A percentile compares a stretch with the other conserved stretches of the same genome.
phyloP scores from a whole-genome alignment of 345 rosid genomes.

The Tarenaya hassleriana region DNA sequence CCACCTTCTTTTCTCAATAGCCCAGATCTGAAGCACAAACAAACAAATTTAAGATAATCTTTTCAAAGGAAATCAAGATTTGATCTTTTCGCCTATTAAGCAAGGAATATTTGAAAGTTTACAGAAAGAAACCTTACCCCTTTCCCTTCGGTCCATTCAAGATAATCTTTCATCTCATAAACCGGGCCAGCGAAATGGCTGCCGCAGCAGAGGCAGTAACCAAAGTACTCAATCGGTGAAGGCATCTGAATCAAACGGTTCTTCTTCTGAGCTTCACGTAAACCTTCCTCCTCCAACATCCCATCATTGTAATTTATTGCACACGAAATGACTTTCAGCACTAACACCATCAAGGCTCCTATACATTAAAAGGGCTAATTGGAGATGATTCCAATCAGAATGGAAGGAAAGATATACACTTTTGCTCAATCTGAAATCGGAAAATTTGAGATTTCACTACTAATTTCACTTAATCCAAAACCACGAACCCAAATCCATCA shows the following conservation, averaged over 20 bases:
- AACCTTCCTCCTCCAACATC: slow-evolving; percentile 62
- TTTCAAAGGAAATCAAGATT: slow-evolving; percentile 5
- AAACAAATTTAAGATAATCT: neutral
- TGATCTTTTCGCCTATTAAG: no score
- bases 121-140: slow-evolving; percentile 56
- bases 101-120: no score
- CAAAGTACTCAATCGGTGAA: slow-evolving; percentile 71
- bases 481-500: no score
- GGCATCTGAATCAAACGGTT: slow-evolving; percentile 61
- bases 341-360: slow-evolving; percentile 97
- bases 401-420: no score
- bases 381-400: no score
- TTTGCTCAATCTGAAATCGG: no score
- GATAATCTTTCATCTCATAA: slow-evolving; percentile 90
- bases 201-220: slow-evolving; percentile 91
- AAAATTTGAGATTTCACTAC: no score
- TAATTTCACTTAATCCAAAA: no score
- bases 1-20: slow-evolving; percentile 38
- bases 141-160: slow-evolving; percentile 80
- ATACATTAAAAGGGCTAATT: neutral
- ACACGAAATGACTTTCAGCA: slow-evolving; percentile 87
- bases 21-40: slow-evolving; percentile 59
- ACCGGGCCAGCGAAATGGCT: slow-evolving; percentile 98
- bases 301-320: slow-evolving; percentile 86
- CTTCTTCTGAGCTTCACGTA: slow-evolving; percentile 80